phyloP scores from a whole-genome alignment of 371 early-diverging fungal genomes.

The Rhizopus sp. region DNA sequence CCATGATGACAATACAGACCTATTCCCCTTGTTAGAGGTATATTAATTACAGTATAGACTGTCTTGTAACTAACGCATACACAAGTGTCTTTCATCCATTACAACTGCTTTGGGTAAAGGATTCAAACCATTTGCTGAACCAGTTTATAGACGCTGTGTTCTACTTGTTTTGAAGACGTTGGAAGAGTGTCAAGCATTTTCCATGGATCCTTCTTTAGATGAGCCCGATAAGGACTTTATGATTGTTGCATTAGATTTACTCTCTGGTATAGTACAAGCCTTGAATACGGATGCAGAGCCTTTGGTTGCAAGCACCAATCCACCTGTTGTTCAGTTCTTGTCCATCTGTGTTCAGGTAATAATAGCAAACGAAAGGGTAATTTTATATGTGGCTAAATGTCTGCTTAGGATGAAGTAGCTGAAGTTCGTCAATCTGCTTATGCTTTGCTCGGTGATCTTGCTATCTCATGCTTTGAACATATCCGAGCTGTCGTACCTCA shows the following conservation, averaged over 20 bases:
- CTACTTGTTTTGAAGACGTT: constrained; percentile 77
- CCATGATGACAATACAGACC: constrained; percentile 77
- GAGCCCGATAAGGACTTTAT: constrained; percentile 91
- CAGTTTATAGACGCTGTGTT: constrained; percentile 87
- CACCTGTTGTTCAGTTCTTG: constrained; percentile 75
- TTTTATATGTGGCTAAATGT: not conserved
- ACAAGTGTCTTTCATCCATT: constrained; percentile 84
- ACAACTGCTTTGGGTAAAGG: constrained; percentile 83
- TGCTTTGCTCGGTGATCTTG: constrained; percentile 92
- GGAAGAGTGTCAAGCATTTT: constrained; percentile 61
- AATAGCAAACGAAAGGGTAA: not conserved
- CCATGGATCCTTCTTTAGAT: constrained; percentile 65
- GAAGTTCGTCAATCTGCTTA: constrained; percentile 94
- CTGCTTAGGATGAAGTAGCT: constrained; percentile 62
- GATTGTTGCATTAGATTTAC: constrained; percentile 92
- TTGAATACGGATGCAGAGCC: constrained; percentile 74
- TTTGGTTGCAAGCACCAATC: constrained; percentile 72
- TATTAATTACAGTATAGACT: constrained; percentile 2
- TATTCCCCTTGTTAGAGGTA: constrained; percentile 90
- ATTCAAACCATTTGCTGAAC: constrained; percentile 81
- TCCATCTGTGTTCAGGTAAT: constrained; percentile 76
- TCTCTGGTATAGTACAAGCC: constrained; percentile 91
- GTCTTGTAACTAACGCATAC: not conserved
- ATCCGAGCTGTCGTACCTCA: constrained; percentile 73
- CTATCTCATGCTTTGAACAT: constrained; percentile 76